Conservation (phyloP, 345 rosid genomes). For the Gossypium herbaceum region DNA sequence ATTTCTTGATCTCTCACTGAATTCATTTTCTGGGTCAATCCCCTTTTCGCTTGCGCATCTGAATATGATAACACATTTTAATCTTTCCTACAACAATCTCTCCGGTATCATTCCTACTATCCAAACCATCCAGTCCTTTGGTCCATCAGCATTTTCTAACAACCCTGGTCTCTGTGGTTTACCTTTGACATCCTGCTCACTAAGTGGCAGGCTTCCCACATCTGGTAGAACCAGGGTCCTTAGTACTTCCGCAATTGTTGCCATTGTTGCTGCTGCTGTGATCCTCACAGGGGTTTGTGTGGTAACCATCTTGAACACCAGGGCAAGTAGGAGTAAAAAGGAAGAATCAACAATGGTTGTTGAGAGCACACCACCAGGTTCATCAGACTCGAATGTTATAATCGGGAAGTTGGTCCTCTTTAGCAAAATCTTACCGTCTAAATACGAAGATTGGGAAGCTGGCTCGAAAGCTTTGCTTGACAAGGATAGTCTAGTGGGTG, state of each 20-base stretch:
- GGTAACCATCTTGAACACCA: conserved; percentile 72
- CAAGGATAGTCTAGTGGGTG: conserved; percentile 80
- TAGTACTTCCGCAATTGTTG: conserved; percentile 71
- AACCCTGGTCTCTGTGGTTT: conserved; percentile 72
- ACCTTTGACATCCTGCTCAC: conserved; percentile 62
- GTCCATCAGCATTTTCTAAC: conserved; percentile 63
- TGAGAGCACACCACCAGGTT: conserved; percentile 75
- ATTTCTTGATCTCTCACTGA: conserved; percentile 66
- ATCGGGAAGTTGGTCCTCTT: conserved; percentile 91
- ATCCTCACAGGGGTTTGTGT: conserved; percentile 82
- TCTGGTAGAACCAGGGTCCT: conserved; percentile 48
- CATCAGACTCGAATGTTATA: conserved; percentile 61
- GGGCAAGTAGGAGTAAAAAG: conserved; percentile 53
- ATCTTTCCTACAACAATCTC: conserved; percentile 74
- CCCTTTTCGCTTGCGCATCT: conserved; percentile 67
- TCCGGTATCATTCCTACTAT: conserved; percentile 63
- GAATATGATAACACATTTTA: conserved; percentile 43
- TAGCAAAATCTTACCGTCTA: conserved; percentile 88
- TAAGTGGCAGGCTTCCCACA: conserved; percentile 12
- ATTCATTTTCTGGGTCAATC: conserved; percentile 61
- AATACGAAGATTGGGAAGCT: conserved; percentile 93
- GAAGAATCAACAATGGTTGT: conserved; percentile 44
- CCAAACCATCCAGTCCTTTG: conserved; percentile 52
- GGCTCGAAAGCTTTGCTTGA: conserved; percentile 89
- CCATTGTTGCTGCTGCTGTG: conserved; percentile 79